A percentile compares a stretch with the other conserved stretches of the same genome.
Evolutionary conservation across 495 filamentous ascomycete species (phyloP).

Genomic region (Penicillium waksmanii): DNA sequence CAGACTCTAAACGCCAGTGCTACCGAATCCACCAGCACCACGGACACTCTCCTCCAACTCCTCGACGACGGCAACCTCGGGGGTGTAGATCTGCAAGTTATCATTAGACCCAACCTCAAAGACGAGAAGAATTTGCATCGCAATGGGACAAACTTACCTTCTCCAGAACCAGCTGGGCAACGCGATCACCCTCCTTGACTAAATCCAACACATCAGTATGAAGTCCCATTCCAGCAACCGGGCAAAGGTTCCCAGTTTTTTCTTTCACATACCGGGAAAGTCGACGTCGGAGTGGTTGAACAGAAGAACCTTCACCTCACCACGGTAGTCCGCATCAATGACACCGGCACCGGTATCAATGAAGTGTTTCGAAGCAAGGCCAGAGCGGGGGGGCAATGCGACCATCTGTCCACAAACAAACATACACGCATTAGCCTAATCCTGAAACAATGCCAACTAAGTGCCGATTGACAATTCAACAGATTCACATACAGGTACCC

Average conservation of each 20-base stretch:
- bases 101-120: slow-evolving; percentile 4
- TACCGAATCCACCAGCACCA: slow-evolving; percentile 91
- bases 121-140: background rate
- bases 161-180: slow-evolving; percentile 94
- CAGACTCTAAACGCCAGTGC: slow-evolving; percentile 63
- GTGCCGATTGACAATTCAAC: too few species aligned
- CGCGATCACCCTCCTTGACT: slow-evolving; percentile 82
- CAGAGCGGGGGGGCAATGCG: slow-evolving; percentile 90
- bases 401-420: slow-evolving; percentile 62
- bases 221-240: slow-evolving; percentile 1
- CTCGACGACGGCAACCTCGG: slow-evolving; percentile 84
- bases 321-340: slow-evolving; percentile 96
- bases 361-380: slow-evolving; percentile 89
- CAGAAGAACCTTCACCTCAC: slow-evolving; percentile 88
- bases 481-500: slow-evolving; percentile 70
- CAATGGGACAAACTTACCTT: slow-evolving; percentile 47
- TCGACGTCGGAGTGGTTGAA: slow-evolving; percentile 89
- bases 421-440: slow-evolving; percentile 11
- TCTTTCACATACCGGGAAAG: slow-evolving; percentile 55
- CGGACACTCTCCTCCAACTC: slow-evolving; percentile 88
- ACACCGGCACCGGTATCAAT: slow-evolving; percentile 95
- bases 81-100: slow-evolving; percentile 72
- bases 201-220: slow-evolving; percentile 8
- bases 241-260: too few species aligned
- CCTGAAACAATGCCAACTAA: too few species aligned